Base-by-base conservation (phyloP, 306 rosid genomes). In the Rosa chinensis region DNA sequence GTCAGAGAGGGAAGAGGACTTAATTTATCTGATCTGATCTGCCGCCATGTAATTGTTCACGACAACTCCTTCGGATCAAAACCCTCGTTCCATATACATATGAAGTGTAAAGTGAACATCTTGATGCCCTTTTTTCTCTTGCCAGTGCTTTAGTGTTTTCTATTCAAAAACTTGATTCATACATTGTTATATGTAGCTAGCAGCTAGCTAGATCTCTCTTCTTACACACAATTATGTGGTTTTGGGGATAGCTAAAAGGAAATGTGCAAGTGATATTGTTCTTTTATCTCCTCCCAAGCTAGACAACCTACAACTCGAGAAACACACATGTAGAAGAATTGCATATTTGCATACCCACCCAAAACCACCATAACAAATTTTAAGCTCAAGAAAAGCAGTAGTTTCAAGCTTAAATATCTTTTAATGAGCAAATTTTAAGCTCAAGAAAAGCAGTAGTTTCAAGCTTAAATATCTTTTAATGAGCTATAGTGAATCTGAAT, bases 231-330 rank as follows among this genome's bases (percentile, higher is more conserved):
- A 4, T 9, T 2, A 32, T 52, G n/a, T 50, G 18, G 45, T 72
- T 72, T 71, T 28, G 42, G 56, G 28, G 64, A 2, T 10, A 61
- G 32, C 75, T 14, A 25, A 48, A 48, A 72, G 39, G 18, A 12
- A 70, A 13, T 42, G 80, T 82, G 70, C 52, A 10, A 6, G n/a
- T 35, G 53, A 55, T 61, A 82, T 83, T 84, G 96, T 88, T 87
- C 93, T 86, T 88, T 87, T 72, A 94, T 88, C 98, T 86, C 79
- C 25, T 91, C 91, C 75, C 84, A 91, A 91, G 97, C 69, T 63
- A 63, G 69, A 87, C 89, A 89, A 81, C 89, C 85, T 83, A 75
- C 83, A 50, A 73, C 82, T 80, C 92, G 86, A 87, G 88, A 85
- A 89, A 85, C 82, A 84, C 82, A 73, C 12, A 9, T 59, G 48